Base-by-base conservation (phyloP, 495 filamentous ascomycete genomes). In the Zalerion maritima region DNA sequence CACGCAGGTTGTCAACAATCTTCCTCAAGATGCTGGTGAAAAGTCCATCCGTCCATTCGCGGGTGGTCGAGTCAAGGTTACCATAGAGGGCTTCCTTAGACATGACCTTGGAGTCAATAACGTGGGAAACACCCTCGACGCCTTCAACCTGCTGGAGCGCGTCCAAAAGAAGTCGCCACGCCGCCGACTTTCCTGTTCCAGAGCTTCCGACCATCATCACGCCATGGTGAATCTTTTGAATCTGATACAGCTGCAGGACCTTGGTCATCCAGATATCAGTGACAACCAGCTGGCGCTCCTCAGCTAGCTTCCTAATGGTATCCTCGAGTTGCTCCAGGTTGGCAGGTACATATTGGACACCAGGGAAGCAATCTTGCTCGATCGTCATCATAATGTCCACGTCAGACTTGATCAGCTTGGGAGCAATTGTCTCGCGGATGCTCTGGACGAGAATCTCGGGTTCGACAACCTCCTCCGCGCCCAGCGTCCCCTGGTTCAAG, bases 41-140 rank as follows among this genome's bases (percentile, higher is more conserved):
- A 7, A 99, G 64, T 46, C 89, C 89, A 44, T 99, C 89, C 0
- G 87, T 94, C 89, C 89, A 99, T 55, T 99, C 89, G 41, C 89
- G 68, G 3, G 89, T 99, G 7, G 89, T 99, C 25, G 81, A 86
- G 51, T 99, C 89, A 18, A 99, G 64, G 40, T 71, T 94, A 46
- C 89, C 89, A 45, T 96, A 99, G 3, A 99, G 65, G 3, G 76
- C 76, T 53, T 99, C 89, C 55, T 99, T 99, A 19, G 86, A 92
- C 91, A 99, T 99, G 47, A 99, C 91, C 57, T 99, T 99, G 14
- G 87, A 87, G 52, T 99, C 89, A 38, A 99, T 99, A 40, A 96
- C 81, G 44, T 99, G 91, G 42, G 73, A 91, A 18, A 96, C 82
- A 20, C 91, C 86, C 56, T 99, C 89, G 16, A 89, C 67, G 12